Evolutionary conservation across 176 grass and related monocot genomes (phyloP).

Genomic region (Pontederia crassipes): DNA sequence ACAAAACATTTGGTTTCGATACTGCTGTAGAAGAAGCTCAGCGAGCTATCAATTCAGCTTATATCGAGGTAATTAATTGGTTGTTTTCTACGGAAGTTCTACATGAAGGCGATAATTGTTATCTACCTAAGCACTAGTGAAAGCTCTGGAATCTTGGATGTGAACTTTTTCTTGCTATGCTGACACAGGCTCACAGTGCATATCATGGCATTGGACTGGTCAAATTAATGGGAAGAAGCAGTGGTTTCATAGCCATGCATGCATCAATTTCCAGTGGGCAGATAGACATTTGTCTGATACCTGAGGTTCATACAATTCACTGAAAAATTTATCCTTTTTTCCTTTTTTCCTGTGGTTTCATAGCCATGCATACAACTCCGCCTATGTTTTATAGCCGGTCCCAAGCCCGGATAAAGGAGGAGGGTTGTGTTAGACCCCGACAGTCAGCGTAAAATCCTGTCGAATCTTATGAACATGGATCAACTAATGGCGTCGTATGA

Average conservation of each 20-base stretch:
- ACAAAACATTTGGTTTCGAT: slow-evolving; percentile 98
- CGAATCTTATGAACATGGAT: no score
- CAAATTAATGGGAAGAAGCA: slow-evolving; percentile 93
- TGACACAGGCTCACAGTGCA: slow-evolving; percentile 65
- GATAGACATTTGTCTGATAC: slow-evolving; percentile 83
- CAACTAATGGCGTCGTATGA: no score
- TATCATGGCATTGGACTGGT: slow-evolving; percentile 96
- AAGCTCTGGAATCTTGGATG: no score
- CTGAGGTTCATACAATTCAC: slow-evolving; percentile 42
- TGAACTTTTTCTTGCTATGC: slow-evolving; percentile 5
- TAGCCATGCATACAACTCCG: no score
- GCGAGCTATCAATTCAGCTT: slow-evolving; percentile 86
- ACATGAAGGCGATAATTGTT: not conserved
- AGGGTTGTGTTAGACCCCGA: no score
- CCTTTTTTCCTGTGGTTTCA: slow-evolving; percentile 9
- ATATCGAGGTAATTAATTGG: slow-evolving; percentile 59
- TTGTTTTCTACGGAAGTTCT: not conserved
- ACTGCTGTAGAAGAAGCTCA: slow-evolving; percentile 98
- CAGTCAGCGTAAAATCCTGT: no score
- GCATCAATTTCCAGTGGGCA: slow-evolving; percentile 97
- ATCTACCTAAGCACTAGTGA: no score
- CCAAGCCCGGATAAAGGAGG: no score
- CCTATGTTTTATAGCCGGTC: no score
- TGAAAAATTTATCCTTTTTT: slow-evolving; percentile 1
- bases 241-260: slow-evolving; percentile 96